phyloP scores from a whole-genome alignment of 2,329 filamentous ascomycete genomes.

The Monosporascus sp. region DNA sequence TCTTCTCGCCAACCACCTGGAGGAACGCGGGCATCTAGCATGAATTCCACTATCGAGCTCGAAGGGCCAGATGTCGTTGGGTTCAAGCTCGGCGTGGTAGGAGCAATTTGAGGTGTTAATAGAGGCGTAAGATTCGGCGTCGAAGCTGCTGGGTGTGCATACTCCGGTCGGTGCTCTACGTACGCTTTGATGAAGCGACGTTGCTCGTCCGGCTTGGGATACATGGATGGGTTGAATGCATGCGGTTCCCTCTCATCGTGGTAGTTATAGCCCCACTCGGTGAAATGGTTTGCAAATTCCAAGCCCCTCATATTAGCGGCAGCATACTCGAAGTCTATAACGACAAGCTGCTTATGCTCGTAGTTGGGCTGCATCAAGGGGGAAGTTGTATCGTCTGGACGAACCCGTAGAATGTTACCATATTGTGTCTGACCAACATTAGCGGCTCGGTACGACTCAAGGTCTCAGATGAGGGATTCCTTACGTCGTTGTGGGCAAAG shows the following conservation, averaged over 20 bases:
- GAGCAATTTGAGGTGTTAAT: conserved; percentile 30
- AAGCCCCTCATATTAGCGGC: conserved; percentile 79
- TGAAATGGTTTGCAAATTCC: conserved; percentile 97
- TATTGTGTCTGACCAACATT: conserved; percentile 75
- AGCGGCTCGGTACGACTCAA: conserved; percentile 2
- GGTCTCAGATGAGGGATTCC: conserved; percentile 23
- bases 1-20: conserved; percentile 52
- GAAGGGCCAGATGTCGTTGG: conserved; percentile 30
- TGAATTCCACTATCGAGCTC: conserved; percentile 62
- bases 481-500: conserved; percentile 96
- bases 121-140: conserved; percentile 44
- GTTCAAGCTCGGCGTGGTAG: conserved; percentile 30
- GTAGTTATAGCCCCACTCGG: conserved; percentile 98
- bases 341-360: conserved; percentile 90
- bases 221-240: conserved; percentile 62
- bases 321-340: conserved; percentile 98
- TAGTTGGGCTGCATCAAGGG: conserved; percentile 85
- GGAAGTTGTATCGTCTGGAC: conserved; percentile 66
- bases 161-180: conserved; percentile 71
- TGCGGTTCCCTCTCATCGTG: conserved; percentile 63
- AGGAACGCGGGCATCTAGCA: conserved; percentile 69
- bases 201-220: conserved; percentile 78
- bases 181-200: conserved; percentile 81
- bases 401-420: conserved; percentile 82
- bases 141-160: conserved; percentile 44